Evolutionary conservation across 192 early-diverging fungal species (phyloP).

Genomic region (Obelidium mucronatum): DNA sequence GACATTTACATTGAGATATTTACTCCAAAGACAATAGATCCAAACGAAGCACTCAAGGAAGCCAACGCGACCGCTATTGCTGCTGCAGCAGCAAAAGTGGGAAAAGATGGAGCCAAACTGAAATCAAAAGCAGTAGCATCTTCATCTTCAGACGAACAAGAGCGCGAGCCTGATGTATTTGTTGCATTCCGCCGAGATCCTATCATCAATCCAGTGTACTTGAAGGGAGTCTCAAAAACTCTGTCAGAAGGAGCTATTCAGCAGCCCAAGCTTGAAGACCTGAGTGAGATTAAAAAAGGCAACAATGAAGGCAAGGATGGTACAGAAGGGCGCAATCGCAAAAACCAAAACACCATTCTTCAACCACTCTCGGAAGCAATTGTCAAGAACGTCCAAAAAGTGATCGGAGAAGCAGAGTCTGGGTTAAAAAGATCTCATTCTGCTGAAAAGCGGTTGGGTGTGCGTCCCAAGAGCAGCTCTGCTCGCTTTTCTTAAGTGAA

Average conservation of each 20-base stretch:
- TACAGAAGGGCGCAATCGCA: background rate
- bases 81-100: background rate
- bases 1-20: conserved; percentile 48
- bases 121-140: background rate
- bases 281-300: no score
- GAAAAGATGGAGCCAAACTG: background rate
- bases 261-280: background rate
- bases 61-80: background rate
- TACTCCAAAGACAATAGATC: conserved; percentile 22
- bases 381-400: background rate
- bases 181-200: background rate
- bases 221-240: background rate
- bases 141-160: background rate
- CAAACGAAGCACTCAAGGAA: conserved; percentile 6
- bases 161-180: background rate
- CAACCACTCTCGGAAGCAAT: no score
- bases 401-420: background rate
- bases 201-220: background rate
- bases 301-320: background rate
- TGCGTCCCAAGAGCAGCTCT: no score
- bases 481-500: no score
- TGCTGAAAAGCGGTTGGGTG: background rate
- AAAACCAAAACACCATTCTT: no score
- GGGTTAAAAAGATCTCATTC: no score
- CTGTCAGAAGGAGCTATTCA: conserved; percentile 4